Evolutionary conservation across 1,284 basidiomycete genomes (phyloP).

Genomic region (Phellopilus nigrolimitatus): DNA sequence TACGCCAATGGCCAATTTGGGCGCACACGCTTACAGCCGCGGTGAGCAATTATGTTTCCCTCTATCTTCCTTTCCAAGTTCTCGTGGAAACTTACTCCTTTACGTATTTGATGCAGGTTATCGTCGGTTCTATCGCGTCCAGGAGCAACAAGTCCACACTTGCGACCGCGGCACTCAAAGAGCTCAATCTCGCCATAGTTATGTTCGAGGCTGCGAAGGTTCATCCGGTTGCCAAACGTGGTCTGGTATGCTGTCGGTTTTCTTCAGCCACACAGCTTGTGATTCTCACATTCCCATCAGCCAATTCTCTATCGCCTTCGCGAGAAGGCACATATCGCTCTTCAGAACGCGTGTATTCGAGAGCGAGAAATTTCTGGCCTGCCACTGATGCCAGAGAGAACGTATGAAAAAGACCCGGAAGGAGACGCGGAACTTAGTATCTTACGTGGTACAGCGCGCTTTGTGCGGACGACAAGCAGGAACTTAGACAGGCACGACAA

Average conservation of each 20-base stretch:
- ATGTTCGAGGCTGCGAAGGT: slow-evolving; percentile 26
- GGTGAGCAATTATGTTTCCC: slow-evolving; percentile 26
- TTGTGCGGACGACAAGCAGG: no score
- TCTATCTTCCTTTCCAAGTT: neutral
- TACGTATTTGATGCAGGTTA: slow-evolving; percentile 14
- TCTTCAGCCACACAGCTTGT: neutral
- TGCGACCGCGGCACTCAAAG: slow-evolving; percentile 28
- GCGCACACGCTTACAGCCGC: slow-evolving; percentile 36
- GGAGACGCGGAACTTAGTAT: no score
- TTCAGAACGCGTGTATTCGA: neutral
- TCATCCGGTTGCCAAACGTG: slow-evolving; percentile 11
- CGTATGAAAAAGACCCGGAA: no score
- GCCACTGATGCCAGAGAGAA: no score
- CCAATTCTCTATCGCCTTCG: slow-evolving; percentile 13
- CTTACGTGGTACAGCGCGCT: no score
- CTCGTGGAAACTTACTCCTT: neutral
- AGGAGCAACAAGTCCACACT: slow-evolving; percentile 24
- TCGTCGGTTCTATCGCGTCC: slow-evolving; percentile 21
- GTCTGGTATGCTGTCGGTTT: slow-evolving; percentile 5
- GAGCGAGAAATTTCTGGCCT: neutral
- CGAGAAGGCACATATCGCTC: slow-evolving; percentile 2
- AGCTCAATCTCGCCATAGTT: slow-evolving; percentile 27
- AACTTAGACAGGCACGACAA: no score
- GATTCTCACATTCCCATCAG: neutral
- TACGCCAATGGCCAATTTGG: slow-evolving; percentile 37